phyloP scores from a whole-genome alignment of 2,329 filamentous ascomycete species.

The Fusarium bulbicola region DNA sequence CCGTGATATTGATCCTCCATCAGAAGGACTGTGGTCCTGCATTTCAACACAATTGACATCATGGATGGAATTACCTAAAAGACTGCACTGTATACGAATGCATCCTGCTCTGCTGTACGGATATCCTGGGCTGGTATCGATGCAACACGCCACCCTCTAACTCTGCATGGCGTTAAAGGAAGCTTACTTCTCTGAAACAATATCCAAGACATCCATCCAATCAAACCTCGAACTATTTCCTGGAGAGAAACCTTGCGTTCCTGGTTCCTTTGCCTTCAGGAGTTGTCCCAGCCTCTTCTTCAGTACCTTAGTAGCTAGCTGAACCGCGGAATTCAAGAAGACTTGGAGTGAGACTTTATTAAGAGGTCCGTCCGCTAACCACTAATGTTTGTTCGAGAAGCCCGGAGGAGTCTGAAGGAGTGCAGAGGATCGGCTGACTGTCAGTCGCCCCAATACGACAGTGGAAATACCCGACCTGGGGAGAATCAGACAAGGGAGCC shows the following conservation, averaged over 20 bases:
- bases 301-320: background rate
- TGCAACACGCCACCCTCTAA: background rate
- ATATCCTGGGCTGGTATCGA: no score
- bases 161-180: background rate
- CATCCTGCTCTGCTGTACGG: background rate
- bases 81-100: background rate
- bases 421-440: constrained; percentile 26
- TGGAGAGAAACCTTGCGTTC: constrained; percentile 9
- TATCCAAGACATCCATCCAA: background rate
- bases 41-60: background rate
- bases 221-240: background rate
- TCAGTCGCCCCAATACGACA: background rate
- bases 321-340: background rate
- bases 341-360: background rate
- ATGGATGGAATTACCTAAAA: background rate
- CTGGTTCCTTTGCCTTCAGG: background rate
- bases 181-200: constrained; percentile 11
- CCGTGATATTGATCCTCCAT: background rate
- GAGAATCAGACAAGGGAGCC: constrained; percentile 4
- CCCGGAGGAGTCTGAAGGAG: background rate
- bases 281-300: background rate
- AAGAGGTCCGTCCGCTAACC: background rate
- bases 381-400: constrained; percentile 2
- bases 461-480: constrained; percentile 20
- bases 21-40: background rate